A percentile compares a stretch with the other conserved stretches of the same genome.
Conservation (phyloP, 2,329 filamentous ascomycete species). For the Cladosporium sp. region DNA sequence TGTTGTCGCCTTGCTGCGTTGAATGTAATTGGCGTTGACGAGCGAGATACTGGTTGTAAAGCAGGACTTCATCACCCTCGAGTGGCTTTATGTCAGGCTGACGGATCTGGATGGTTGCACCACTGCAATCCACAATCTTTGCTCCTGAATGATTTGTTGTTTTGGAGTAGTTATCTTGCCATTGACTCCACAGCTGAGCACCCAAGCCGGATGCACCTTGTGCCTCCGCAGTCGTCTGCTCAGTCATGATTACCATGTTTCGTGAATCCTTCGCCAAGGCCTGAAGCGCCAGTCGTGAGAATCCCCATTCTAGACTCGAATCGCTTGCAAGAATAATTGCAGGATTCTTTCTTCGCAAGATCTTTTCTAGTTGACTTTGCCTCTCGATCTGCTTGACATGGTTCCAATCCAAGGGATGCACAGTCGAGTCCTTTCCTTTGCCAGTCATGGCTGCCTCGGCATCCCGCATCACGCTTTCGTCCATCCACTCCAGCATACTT, state of each 20-base stretch:
- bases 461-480: conserved; percentile 87
- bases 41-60: conserved; percentile 90
- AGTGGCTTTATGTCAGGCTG: conserved; percentile 57
- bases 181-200: conserved; percentile 66
- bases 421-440: conserved; percentile 42
- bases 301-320: conserved; percentile 87
- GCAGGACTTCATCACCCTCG: conserved; percentile 68
- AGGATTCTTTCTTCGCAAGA: conserved; percentile 53
- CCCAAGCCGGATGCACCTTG: conserved; percentile 55
- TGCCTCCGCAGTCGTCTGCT: conserved; percentile 54
- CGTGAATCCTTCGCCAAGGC: conserved; percentile 69
- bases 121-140: conserved; percentile 62
- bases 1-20: conserved; percentile 67
- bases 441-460: conserved; percentile 40
- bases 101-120: conserved; percentile 33
- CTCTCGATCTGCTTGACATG: conserved; percentile 80
- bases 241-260: conserved; percentile 84
- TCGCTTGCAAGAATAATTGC: conserved; percentile 89
- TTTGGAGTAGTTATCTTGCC: conserved; percentile 35
- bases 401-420: conserved; percentile 82
- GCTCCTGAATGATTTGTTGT: conserved; percentile 1
- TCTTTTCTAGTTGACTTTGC: conserved; percentile 71
- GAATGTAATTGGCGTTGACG: conserved; percentile 83
- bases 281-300: conserved; percentile 75
- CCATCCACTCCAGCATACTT: conserved; percentile 99